phyloP scores from a whole-genome alignment of 2,329 filamentous ascomycete species.

The Botrytis medusae region DNA sequence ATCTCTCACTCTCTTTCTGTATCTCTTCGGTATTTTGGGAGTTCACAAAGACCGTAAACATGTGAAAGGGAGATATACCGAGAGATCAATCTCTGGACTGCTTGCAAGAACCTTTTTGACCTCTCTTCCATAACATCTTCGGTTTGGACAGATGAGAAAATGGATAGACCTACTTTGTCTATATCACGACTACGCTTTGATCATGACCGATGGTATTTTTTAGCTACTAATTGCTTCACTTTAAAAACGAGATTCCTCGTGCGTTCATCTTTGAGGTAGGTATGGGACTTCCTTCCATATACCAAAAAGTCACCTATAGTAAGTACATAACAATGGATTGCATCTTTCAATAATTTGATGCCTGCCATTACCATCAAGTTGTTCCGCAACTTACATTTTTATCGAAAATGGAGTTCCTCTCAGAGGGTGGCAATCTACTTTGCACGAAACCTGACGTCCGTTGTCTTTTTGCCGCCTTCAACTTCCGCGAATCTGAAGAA shows the following conservation, averaged over 20 bases:
- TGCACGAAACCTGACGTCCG: background rate
- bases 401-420: background rate
- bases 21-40: background rate
- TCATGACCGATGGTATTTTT: background rate
- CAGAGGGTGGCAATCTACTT: slow-evolving; percentile 4
- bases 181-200: background rate
- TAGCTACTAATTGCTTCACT: background rate
- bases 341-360: background rate
- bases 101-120: background rate
- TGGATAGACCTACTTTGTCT: background rate
- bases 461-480: too few relatives aligned
- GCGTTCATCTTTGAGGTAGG: background rate
- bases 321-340: background rate
- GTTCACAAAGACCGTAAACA: background rate
- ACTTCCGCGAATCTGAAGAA: background rate
- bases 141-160: background rate
- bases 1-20: background rate
- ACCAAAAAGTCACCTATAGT: background rate
- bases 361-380: background rate
- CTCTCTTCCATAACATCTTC: background rate
- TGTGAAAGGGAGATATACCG: background rate
- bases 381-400: background rate
- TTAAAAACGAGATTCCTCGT: background rate
- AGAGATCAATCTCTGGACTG: background rate
- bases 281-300: background rate